phyloP scores from a whole-genome alignment of 1,284 basidiomycete species.

The Thelephora terrestris region DNA sequence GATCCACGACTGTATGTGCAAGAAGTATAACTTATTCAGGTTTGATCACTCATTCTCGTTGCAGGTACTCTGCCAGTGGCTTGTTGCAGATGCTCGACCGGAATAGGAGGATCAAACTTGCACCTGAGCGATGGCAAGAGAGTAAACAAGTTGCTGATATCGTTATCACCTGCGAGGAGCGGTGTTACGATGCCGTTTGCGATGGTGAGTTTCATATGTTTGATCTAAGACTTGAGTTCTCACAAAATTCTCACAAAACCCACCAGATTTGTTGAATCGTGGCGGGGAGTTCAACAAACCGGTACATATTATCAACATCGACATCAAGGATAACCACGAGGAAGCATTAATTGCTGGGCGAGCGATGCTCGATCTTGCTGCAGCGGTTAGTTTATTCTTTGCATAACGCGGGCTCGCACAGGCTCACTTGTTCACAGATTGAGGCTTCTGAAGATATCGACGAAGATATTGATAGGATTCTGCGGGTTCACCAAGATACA shows the following conservation, averaged over 20 bases:
- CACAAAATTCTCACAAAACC: too few relatives aligned
- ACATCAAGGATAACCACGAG: conserved; percentile 99
- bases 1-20: conserved; percentile 72
- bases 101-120: conserved; percentile 85
- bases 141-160: conserved; percentile 81
- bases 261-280: conserved; percentile 73
- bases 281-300: conserved; percentile 91
- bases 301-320: conserved; percentile 96
- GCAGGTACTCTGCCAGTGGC: conserved; percentile 90
- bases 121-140: conserved; percentile 97
- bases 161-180: conserved; percentile 98
- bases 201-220: conserved; percentile 60
- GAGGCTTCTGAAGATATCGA: conserved; percentile 83
- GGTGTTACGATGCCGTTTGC: conserved; percentile 97
- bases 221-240: conserved; percentile 4
- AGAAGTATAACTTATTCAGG: not conserved
- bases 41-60: conserved; percentile 9
- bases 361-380: conserved; percentile 90
- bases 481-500: conserved; percentile 75
- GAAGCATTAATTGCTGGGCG: conserved; percentile 94
- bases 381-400: conserved; percentile 52
- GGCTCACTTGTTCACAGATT: conserved; percentile 43
- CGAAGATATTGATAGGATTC: conserved; percentile 81
- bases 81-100: conserved; percentile 96
- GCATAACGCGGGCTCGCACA: conserved; percentile 7